A percentile compares a stretch with the other conserved stretches of the same genome.
Evolutionary conservation across 2,329 filamentous ascomycete species (phyloP).

Genomic region (Hymenoscyphus salicellus): DNA sequence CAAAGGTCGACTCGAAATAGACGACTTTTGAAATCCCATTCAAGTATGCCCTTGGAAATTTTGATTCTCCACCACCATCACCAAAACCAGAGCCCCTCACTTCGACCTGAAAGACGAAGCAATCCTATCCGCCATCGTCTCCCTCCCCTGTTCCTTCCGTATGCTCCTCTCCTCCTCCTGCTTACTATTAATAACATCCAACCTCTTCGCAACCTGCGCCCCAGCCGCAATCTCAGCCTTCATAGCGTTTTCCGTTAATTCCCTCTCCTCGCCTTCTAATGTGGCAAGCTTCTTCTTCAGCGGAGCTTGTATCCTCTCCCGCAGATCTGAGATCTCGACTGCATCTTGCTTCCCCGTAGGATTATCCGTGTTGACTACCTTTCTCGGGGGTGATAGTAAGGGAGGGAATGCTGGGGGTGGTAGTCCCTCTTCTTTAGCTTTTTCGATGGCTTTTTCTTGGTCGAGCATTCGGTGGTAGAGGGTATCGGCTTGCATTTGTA

Average conservation of each 20-base stretch:
- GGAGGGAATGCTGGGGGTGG: conserved; percentile 59
- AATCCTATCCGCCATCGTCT: conserved; percentile 41
- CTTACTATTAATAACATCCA: conserved; percentile 55
- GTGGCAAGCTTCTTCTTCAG: conserved; percentile 57
- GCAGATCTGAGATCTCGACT: conserved; percentile 35
- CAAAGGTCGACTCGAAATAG: not conserved
- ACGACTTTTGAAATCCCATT: not conserved
- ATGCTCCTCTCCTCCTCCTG: conserved; percentile 53
- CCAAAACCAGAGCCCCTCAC: not conserved
- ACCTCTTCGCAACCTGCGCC: conserved; percentile 54
- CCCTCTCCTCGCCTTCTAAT: conserved; percentile 55
- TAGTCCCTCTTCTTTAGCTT: conserved; percentile 61
- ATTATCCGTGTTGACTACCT: conserved; percentile 11
- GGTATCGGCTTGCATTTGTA: conserved; percentile 93
- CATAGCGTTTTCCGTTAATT: conserved; percentile 62
- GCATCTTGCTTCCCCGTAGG: conserved; percentile 17
- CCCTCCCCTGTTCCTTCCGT: conserved; percentile 53
- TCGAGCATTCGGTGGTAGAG: conserved; percentile 83
- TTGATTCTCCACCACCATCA: not conserved
- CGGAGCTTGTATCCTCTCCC: conserved; percentile 48
- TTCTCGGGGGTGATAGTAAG: conserved; percentile 40
- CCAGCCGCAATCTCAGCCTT: conserved; percentile 61
- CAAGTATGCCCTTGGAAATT: not conserved
- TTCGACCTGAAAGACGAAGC: not conserved
- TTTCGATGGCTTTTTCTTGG: conserved; percentile 73